A percentile compares a stretch with the other conserved stretches of the same genome.
These are phyloP conservation scores for Fragilariopsis cylindrus DNA, from an alignment of 108 stramenopile species.

Conservation along the genomic window DNA sequence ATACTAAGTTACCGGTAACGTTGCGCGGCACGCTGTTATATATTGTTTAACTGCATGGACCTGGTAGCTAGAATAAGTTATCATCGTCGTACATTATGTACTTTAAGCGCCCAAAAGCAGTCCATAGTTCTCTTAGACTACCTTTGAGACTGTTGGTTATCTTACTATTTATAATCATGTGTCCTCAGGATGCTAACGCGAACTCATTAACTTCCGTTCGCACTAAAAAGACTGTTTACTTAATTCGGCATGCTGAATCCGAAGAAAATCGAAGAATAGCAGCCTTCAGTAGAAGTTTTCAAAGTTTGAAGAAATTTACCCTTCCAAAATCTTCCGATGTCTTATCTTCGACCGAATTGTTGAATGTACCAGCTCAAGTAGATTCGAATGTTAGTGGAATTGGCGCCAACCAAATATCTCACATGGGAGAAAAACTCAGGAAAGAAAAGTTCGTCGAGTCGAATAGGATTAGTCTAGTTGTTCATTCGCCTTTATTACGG, in stretches of 20 bases:
- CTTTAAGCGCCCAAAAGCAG: no score
- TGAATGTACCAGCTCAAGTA: slow-evolving; percentile 57
- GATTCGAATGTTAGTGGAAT: slow-evolving; percentile 58
- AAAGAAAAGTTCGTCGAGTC: slow-evolving; percentile 44
- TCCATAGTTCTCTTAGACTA: background rate
- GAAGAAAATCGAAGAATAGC: slow-evolving; percentile 66
- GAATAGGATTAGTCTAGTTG: slow-evolving; percentile 48
- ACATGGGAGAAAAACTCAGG: slow-evolving; percentile 43
- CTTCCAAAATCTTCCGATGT: slow-evolving; percentile 46
- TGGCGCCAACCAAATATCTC: slow-evolving; percentile 52
- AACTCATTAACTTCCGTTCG: background rate
- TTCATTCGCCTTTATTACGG: slow-evolving; percentile 61
- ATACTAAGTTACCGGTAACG: no score
- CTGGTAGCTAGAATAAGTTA: no score
- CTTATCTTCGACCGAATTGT: slow-evolving; percentile 39
- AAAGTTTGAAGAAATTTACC: slow-evolving; percentile 31
- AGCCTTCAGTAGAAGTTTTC: slow-evolving; percentile 32
- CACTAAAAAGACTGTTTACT: slow-evolving; percentile 46
- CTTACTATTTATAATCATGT: background rate
- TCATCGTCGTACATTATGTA: no score
- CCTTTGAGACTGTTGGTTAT: background rate
- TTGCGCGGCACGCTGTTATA: no score
- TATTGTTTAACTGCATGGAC: no score
- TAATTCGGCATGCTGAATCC: slow-evolving; percentile 80
- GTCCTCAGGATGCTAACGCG: background rate